Evolutionary conservation across 805 yeast genomes (phyloP), one percentile per base, ranked within the genome.

Genomic region (Kluyveromyces siamensis): DNA sequence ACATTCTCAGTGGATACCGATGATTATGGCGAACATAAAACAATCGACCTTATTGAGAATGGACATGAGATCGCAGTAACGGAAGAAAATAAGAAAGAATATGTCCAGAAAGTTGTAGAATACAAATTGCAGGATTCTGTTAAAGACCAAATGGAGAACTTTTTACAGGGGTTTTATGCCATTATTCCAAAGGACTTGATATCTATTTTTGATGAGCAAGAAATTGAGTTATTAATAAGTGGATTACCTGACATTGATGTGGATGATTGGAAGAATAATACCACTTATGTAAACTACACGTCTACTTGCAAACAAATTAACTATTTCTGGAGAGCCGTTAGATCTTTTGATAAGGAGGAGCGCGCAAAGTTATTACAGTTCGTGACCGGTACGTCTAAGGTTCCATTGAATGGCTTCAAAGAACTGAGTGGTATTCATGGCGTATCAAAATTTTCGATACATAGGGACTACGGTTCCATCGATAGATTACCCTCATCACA

Each of bases 251-350:
- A 91, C 58, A 89, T 93, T 58, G 96, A 88, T 68, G 91, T 91
- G 18, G 87, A 83, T 56, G 99, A 93, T 62, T 93, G 99, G 99
- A 85, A 86, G 55, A 83, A 80, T 59, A 86, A 93, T 62, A 79
- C 96, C 1, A 73, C 71, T 1, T 84, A 93, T 67, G 83, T 78
- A 44, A 91, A 89, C 62, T 93, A 91, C 64, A 77, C 88, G 0
- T 75, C 90, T 1, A 75, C 86, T 1, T 86, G 95, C 2, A 81
- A 87, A 30, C 97, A 90, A 62, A 83, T 93, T 49, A 89, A 84
- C 61, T 91, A 97, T 87, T 93, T 93, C 69, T 93, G 99, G 99
- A 75, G 97, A 62, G 96, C 97, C 1, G 96, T 93, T 13, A 80
- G 88, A 58, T 87, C 97, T 1, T 93, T 93, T 68, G 96, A 88